Conservation (phyloP, 192 early-diverging fungal species). For the Chytriomyces sp. region DNA sequence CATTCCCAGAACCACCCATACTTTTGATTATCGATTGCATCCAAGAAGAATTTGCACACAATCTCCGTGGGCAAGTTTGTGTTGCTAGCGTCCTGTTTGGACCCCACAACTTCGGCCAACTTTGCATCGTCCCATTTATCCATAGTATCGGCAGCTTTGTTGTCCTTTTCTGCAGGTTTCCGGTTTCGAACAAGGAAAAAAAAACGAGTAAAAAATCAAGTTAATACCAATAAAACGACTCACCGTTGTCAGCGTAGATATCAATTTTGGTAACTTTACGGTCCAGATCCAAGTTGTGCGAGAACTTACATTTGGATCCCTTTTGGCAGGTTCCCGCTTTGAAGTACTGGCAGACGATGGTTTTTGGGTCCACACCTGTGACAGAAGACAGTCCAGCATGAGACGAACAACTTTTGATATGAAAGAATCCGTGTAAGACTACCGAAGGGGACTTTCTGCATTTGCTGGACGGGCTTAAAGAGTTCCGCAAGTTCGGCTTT, state of each 20-base stretch:
- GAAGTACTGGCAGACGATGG: conserved; percentile 90
- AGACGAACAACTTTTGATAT: background rate
- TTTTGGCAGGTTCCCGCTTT: conserved; percentile 91
- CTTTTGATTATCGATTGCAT: conserved; percentile 92
- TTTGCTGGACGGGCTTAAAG: conserved; percentile 83
- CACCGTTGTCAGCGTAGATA: conserved; percentile 88
- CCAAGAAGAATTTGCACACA: conserved; percentile 98
- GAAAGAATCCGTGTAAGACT: background rate
- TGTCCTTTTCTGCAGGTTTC: conserved; percentile 16
- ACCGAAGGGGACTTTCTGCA: conserved; percentile 97
- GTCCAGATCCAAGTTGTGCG: conserved; percentile 89
- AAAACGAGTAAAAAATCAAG: background rate
- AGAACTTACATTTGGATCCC: conserved; percentile 95
- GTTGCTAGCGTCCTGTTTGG: conserved; percentile 76
- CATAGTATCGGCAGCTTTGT: conserved; percentile 77
- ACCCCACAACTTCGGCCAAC: conserved; percentile 84
- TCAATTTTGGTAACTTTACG: conserved; percentile 92
- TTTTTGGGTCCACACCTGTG: conserved; percentile 88
- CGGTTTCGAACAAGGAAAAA: background rate
- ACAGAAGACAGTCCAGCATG: background rate
- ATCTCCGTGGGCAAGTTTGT: conserved; percentile 89
- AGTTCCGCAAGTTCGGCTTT: conserved; percentile 88
- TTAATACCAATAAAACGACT: conserved; percentile 50
- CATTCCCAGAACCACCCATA: conserved; percentile 99
- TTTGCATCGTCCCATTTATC: conserved; percentile 94